These are phyloP conservation scores for Gastrolobium bilobum DNA, from an alignment of 306 rosid genomes.

Conservation along the genomic window DNA sequence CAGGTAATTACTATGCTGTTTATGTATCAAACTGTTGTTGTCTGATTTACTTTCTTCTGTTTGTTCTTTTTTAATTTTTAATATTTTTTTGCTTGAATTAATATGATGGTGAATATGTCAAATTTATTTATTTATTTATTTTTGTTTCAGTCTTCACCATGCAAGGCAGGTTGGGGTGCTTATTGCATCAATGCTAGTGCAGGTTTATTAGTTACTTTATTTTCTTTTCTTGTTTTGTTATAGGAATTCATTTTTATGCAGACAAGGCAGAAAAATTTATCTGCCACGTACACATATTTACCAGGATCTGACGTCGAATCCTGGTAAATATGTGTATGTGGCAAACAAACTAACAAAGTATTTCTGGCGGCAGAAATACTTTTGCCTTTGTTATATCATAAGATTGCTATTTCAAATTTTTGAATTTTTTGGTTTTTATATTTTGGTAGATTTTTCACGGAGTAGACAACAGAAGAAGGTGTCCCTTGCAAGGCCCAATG, in stretches of 20 bases:
- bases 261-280: too few species aligned
- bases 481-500: conserved; percentile 61
- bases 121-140: background rate
- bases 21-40: background rate
- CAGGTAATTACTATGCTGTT: conserved; percentile 42
- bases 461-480: conserved; percentile 68
- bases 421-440: conserved; percentile 24
- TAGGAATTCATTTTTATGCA: background rate
- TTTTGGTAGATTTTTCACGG: conserved; percentile 69
- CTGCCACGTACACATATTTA: too few species aligned
- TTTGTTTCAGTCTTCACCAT: conserved; percentile 65
- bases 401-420: conserved; percentile 6
- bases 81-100: background rate
- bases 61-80: background rate
- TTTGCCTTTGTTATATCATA: background rate
- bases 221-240: conserved; percentile 2
- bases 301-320: too few species aligned
- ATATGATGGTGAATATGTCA: conserved; percentile 38
- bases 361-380: too few species aligned
- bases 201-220: conserved; percentile 58
- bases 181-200: conserved; percentile 64
- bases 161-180: conserved; percentile 58
- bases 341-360: too few species aligned
- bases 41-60: background rate
- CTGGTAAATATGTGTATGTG: background rate